Base-by-base conservation (phyloP, 2,329 filamentous ascomycete genomes). In the Cladophialophora bantiana region DNA sequence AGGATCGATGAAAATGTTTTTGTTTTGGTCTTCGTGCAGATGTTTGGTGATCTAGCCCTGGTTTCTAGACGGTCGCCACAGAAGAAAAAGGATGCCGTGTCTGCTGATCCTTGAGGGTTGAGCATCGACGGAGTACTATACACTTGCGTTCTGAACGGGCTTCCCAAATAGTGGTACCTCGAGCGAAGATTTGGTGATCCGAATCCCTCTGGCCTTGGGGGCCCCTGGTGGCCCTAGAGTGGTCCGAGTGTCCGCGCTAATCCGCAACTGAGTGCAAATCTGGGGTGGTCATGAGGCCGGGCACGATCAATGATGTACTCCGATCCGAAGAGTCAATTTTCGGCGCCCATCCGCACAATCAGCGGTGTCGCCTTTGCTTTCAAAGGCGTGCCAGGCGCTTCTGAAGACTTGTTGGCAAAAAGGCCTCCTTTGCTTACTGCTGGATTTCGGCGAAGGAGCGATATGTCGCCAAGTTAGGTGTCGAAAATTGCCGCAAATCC, bases 371-470 rank as follows among this genome's bases (percentile, higher is more conserved):
- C 53, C 66, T 59, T 54, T 56, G 35, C 54, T 34, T 26, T 36
- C 38, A n/a, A 45, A 18, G 35, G 34, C n/a, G 34, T 26, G 36
- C 20, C 13, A 42, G 52, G 32, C 45, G 31, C 32, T 34, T 15
- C 35, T 59, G 57, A 64, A 64, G 63, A 20, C 12, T 12, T 7
- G 34, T 55, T 59, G 58, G 64, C 32, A 42, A 57, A 54, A 59
- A 42, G 26, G 48, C 59, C 13, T 36, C 61, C 61, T 75, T 2
- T 73, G 73, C 75, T 90, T 92, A 58, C 81, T 76, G 40, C 9
- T 52, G 31, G 42, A 59, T 52, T 35, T 18, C 34, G 45, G 75
- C 96, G 12, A 55, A 55, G 20, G 26, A 53, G 45, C 64, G 50
- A 18, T 38, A 53, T 26, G 59, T 10, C 48, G 31, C 48, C 53